Evolutionary conservation across 495 filamentous ascomycete species (phyloP), one percentile per base, ranked within the genome.

Genomic region (Talaromyces thailandensis): DNA sequence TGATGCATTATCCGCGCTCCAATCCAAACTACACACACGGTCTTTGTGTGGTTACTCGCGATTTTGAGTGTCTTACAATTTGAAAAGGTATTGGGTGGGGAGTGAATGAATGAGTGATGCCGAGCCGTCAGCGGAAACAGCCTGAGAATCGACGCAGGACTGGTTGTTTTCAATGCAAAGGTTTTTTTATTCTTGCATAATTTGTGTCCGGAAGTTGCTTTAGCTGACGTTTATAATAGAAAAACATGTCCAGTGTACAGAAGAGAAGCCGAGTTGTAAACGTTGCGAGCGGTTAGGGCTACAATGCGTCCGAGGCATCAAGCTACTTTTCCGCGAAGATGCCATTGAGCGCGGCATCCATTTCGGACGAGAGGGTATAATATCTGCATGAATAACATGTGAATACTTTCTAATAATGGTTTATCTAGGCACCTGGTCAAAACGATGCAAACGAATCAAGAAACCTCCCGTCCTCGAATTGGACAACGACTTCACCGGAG

Each of bases 151-250:
- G 65, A 48, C 58, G 65, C 40, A 37, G 66, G 48, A 64, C 64
- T 18, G 66, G 66, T 11, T 68, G 66, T 52, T 58, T 62, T 28
- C 58, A 66, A 48, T 68, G 66, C 59, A 68, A 68, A 63, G 62
- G 66, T 65, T 60, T 3, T 11, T 48, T 48, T 14, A n/a, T 21
- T 9, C 43, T 21, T 48, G 18, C 14, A 55, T 6, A 28, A 55
- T 16, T 23, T 55, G 51, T 26, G 8, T 21, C 53, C 26, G 9
- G 16, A 58, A 23, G 8, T 21, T 58, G 14, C 12, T 9, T 12
- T 40, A 23, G 56, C 40, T 60, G 35, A 63, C 28, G 14, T 55
- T 31, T 0, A 62, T 24, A 0, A 6, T 21, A 68, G 66, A 48
- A 2, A 64, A 64, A 28, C 66, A 68, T 52, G 63, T 68, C 32